Evolutionary conservation across 2,329 filamentous ascomycete genomes (phyloP), one percentile per base, ranked within the genome.

Genomic region (Phyllosticta ampelicida): DNA sequence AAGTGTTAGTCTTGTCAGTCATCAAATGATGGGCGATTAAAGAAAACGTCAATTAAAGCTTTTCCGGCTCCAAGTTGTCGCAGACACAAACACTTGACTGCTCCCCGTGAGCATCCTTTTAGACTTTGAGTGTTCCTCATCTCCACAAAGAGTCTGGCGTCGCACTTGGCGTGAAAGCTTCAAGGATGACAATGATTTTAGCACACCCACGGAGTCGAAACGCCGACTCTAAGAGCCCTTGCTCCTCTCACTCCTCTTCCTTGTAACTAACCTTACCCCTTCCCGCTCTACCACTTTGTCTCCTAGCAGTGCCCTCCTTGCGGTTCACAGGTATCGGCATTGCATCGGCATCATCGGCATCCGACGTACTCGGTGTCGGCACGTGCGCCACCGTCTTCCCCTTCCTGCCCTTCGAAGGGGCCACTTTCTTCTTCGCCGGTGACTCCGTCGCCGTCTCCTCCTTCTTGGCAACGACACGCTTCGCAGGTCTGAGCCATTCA

Each of bases 401-500:
- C 26, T 56, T 60, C 50, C 19, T 48, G 3, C 28, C 54, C 16
- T 26, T 56, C 9, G 49, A 23, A 5, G 30, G 19, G n/a, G n/a
- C n/a, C 36, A 67, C 64, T 0, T 65, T 64, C 29, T 64, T 73
- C 64, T 73, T 75, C 23, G 70, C 66, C 54, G 54, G 60, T 55
- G 63, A 63, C 59, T 68, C 70, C 29, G 62, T 5, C 1, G 3
- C 58, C n/a, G 11, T 19, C 9, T 6, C 51, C 6, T 80, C 72
- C 74, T 85, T 69, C 65, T 76, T 77, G 67, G 82, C 84, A 20
- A 82, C 70, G 62, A 86, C 80, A 59, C 84, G 80, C 75, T 95
- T 96, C 71, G 81, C 85, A 0, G 90, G 90, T 58, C 85, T 80
- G 20, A 96, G 74, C 90, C 90, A 96, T 61, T 95, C 87, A 69